phyloP scores from a whole-genome alignment of 345 rosid species.

The Boechera stricta region DNA sequence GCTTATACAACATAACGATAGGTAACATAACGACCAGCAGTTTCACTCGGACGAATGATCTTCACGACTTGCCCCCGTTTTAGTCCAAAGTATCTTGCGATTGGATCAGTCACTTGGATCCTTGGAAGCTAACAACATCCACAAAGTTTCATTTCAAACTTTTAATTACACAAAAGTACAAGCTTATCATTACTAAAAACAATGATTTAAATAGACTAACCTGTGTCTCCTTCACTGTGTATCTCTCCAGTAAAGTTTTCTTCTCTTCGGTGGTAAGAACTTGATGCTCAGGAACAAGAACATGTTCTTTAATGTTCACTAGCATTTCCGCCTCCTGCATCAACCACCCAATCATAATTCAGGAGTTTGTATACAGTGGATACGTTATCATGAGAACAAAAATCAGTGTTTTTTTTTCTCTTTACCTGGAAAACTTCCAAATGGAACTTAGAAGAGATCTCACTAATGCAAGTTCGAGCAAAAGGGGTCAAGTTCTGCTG shows the following conservation, averaged over 20 bases:
- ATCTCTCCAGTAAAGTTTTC: slow-evolving; percentile 76
- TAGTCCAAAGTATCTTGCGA: slow-evolving; percentile 69
- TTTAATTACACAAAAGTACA: neutral
- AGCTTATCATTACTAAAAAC: neutral
- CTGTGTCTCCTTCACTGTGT: slow-evolving; percentile 88
- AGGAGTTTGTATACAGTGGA: neutral
- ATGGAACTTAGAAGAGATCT: slow-evolving; percentile 74
- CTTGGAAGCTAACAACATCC: slow-evolving; percentile 59
- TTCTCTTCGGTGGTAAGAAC: slow-evolving; percentile 73
- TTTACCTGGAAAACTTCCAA: slow-evolving; percentile 88
- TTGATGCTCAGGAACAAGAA: slow-evolving; percentile 83
- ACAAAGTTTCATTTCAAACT: slow-evolving; percentile 15
- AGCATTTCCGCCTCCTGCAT: slow-evolving; percentile 73
- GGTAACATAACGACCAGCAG: slow-evolving; percentile 75
- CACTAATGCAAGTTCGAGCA: slow-evolving; percentile 73
- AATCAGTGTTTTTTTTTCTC: neutral
- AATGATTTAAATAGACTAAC: slow-evolving; percentile 34
- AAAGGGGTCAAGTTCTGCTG: slow-evolving; percentile 86
- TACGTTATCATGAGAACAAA: neutral
- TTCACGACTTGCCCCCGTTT: slow-evolving; percentile 79
- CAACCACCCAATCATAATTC: neutral
- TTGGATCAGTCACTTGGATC: slow-evolving; percentile 66
- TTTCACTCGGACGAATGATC: slow-evolving; percentile 74
- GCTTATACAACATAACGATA: slow-evolving; percentile 64
- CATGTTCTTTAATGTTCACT: slow-evolving; percentile 76